A percentile compares a stretch with the other conserved stretches of the same genome.
Conservation (phyloP, 2,329 filamentous ascomycete genomes). For the Botryotinia convoluta region DNA sequence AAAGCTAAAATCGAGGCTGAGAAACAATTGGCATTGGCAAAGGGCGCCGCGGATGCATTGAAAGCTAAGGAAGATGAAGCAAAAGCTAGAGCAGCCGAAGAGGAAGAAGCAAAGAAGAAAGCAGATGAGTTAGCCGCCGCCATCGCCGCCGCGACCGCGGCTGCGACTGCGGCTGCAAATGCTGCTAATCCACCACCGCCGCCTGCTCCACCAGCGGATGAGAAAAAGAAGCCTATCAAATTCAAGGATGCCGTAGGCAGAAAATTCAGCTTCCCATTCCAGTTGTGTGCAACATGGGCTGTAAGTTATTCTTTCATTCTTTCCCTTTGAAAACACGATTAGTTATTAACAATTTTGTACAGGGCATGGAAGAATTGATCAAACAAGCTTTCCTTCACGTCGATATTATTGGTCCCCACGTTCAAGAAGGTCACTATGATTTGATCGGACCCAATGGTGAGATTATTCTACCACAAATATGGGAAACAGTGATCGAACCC, state of each 20-base stretch:
- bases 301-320: slow-evolving; percentile 49
- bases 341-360: slow-evolving; percentile 32
- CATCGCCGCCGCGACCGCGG: slow-evolving; percentile 45
- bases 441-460: slow-evolving; percentile 75
- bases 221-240: slow-evolving; percentile 64
- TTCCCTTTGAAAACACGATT: slow-evolving; percentile 9
- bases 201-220: slow-evolving; percentile 29
- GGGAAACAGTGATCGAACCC: slow-evolving; percentile 78
- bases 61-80: slow-evolving; percentile 39
- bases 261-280: slow-evolving; percentile 90
- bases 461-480: slow-evolving; percentile 77
- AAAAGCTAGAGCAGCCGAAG: slow-evolving; percentile 48
- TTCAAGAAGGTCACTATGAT: slow-evolving; percentile 77
- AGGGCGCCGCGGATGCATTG: slow-evolving; percentile 31
- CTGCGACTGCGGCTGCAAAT: slow-evolving; percentile 38
- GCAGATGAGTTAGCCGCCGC: slow-evolving; percentile 26
- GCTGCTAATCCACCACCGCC: slow-evolving; percentile 19
- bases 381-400: slow-evolving; percentile 81
- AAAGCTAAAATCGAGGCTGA: slow-evolving; percentile 44
- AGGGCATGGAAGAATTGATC: slow-evolving; percentile 86
- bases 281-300: slow-evolving; percentile 79
- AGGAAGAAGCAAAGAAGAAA: slow-evolving; percentile 47
- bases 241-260: slow-evolving; percentile 90
- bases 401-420: slow-evolving; percentile 71
- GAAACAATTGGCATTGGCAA: slow-evolving; percentile 27